phyloP scores from a whole-genome alignment of 1,139 yeast species.

The Blastobotrys illinoisensis region DNA sequence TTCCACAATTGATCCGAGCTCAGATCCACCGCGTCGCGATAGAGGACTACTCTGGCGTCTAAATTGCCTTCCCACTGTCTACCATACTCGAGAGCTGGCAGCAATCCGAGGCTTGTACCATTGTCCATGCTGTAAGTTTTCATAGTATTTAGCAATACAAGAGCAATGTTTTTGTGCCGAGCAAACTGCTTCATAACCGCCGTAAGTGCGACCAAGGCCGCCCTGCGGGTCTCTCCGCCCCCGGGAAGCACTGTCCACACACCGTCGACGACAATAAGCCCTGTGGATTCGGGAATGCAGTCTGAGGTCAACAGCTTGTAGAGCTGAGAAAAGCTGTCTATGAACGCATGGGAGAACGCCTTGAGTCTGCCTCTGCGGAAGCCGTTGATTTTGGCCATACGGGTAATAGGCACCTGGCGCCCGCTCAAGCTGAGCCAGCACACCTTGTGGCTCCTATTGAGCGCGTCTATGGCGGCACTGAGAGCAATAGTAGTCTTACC shows the following conservation, averaged over 20 bases:
- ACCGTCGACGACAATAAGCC: not conserved
- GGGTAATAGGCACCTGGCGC: slow-evolving; percentile 10
- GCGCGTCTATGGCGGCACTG: slow-evolving; percentile 65
- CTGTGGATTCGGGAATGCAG: not conserved
- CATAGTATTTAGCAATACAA: slow-evolving; percentile 13
- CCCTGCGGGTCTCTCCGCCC: not conserved
- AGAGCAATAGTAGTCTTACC: slow-evolving; percentile 83
- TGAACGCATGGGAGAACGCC: not conserved
- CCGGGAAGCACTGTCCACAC: not conserved
- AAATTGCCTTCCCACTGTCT: slow-evolving; percentile 14
- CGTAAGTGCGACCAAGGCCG: slow-evolving; percentile 8
- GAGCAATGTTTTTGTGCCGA: slow-evolving; percentile 7
- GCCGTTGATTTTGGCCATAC: slow-evolving; percentile 6
- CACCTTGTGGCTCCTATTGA: slow-evolving; percentile 15
- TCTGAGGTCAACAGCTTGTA: not conserved
- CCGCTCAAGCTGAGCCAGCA: slow-evolving; percentile 18
- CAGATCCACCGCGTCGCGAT: slow-evolving; percentile 12
- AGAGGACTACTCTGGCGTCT: slow-evolving; percentile 13
- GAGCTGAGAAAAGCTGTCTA: not conserved
- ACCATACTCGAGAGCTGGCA: slow-evolving; percentile 18
- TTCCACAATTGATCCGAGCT: not conserved
- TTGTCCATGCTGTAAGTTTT: slow-evolving; percentile 7
- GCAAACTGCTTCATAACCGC: slow-evolving; percentile 9
- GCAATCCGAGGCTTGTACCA: slow-evolving; percentile 7
- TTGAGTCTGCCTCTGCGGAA: not conserved